Percentiles rank a stretch among this genome's conserved stretches.
These are phyloP conservation scores for Pulicaria dysenterica DNA, from an alignment of 129 eudicot genomes.

Conservation along the genomic window DNA sequence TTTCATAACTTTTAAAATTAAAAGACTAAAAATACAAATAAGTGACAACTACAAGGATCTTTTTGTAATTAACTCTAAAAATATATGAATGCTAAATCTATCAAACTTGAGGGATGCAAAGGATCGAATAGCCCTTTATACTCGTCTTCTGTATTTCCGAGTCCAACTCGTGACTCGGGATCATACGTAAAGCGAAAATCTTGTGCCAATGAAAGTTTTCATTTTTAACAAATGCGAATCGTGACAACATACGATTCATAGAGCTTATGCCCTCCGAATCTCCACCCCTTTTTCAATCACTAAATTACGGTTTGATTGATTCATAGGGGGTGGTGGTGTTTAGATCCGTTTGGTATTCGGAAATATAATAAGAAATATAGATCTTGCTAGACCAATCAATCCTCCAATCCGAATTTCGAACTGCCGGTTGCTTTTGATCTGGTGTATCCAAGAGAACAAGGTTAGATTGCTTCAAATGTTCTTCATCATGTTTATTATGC, in stretches of 20 bases:
- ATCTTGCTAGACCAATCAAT: constrained; percentile 27
- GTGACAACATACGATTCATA: constrained; percentile 29
- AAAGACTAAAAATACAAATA: too few relatives aligned
- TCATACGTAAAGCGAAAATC: constrained; percentile 35
- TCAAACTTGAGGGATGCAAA: constrained; percentile 7
- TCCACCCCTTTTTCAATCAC: constrained; percentile 40
- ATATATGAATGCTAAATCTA: not conserved
- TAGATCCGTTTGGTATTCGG: constrained; percentile 36
- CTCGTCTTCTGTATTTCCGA: constrained; percentile 13
- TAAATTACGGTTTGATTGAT: constrained; percentile 30
- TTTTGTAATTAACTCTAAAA: too few relatives aligned
- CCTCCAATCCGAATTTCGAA: constrained; percentile 21
- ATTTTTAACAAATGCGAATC: constrained; percentile 26
- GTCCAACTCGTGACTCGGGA: constrained; percentile 35
- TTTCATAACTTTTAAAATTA: too few relatives aligned
- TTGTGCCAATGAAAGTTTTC: constrained; percentile 11
- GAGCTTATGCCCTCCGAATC: constrained; percentile 32
- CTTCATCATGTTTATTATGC: not conserved
- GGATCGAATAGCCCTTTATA: not conserved
- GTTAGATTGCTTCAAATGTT: constrained; percentile 21
- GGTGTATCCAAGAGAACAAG: constrained; percentile 22
- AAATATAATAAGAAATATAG: constrained; percentile 18
- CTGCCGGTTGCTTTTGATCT: constrained; percentile 7
- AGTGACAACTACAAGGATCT: too few relatives aligned
- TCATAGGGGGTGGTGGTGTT: constrained; percentile 36